Conservation (phyloP, 805 yeast species). For the Yamadazyma scolyti region DNA sequence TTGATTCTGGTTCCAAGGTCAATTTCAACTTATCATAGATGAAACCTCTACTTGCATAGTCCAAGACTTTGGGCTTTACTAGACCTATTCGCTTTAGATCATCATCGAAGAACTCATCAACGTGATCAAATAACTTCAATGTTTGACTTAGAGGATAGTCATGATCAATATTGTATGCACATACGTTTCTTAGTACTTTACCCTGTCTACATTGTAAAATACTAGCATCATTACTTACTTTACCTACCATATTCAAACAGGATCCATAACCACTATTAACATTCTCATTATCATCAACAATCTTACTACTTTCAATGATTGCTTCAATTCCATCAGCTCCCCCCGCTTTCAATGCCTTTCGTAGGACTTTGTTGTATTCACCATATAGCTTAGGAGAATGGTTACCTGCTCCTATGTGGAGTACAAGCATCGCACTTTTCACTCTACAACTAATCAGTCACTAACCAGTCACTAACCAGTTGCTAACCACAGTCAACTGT, state of each 20-base stretch:
- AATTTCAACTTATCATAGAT: constrained; percentile 5
- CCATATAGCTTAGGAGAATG: constrained; percentile 23
- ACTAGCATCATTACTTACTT: constrained; percentile 45
- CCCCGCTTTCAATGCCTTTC: constrained; percentile 16
- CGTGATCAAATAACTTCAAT: constrained; percentile 15
- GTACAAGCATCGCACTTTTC: constrained; percentile 18
- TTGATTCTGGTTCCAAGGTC: not conserved
- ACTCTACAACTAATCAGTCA: too few species aligned
- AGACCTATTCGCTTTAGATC: constrained; percentile 21
- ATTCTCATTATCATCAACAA: constrained; percentile 33
- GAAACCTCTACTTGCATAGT: constrained; percentile 7
- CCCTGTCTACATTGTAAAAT: constrained; percentile 16
- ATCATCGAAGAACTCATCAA: constrained; percentile 17
- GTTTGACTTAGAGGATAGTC: constrained; percentile 30
- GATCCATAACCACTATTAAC: constrained; percentile 54
- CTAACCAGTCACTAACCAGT: too few species aligned
- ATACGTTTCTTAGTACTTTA: constrained; percentile 10
- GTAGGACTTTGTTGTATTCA: constrained; percentile 25
- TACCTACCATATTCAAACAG: constrained; percentile 35
- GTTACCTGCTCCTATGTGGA: constrained; percentile 54
- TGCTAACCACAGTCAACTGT: too few species aligned
- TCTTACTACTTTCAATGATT: constrained; percentile 13
- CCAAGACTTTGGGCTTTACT: constrained; percentile 30
- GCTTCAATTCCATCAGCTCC: not conserved
- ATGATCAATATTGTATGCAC: constrained; percentile 14